Conservation (phyloP, 495 filamentous ascomycete species). For the Penicillium malachiteum region DNA sequence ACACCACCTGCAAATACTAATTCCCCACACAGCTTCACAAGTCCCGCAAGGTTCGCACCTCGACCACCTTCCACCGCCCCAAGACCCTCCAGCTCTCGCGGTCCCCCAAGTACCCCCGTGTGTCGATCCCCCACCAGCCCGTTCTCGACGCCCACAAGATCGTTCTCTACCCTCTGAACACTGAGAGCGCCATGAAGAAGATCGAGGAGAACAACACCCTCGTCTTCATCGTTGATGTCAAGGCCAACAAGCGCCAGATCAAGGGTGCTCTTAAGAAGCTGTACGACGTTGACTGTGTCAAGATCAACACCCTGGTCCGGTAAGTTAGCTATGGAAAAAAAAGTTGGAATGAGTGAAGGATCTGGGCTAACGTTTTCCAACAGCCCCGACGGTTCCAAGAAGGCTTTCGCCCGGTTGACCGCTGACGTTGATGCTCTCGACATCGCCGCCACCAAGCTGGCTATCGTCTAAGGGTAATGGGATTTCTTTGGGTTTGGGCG, state of each 20-base stretch:
- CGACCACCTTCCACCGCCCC: conserved; percentile 95
- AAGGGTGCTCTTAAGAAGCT: conserved; percentile 98
- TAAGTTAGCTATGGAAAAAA: conserved; percentile 27
- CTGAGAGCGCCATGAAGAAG: conserved; percentile 99
- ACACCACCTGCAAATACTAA: not conserved
- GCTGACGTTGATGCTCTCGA: conserved; percentile 97
- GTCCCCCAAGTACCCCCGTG: conserved; percentile 93
- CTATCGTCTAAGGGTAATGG: conserved; percentile 75
- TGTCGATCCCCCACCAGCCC: conserved; percentile 84
- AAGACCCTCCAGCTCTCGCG: conserved; percentile 92
- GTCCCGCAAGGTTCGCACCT: conserved; percentile 84
- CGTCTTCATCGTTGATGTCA: conserved; percentile 97
- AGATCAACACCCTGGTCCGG: conserved; percentile 99
- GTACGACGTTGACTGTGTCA: conserved; percentile 96
- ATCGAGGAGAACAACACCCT: conserved; percentile 99
- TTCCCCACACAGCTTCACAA: conserved; percentile 56
- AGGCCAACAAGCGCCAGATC: conserved; percentile 99
- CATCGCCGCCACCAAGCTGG: conserved; percentile 97
- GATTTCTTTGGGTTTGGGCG: conserved; percentile 44
- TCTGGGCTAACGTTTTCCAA: not conserved
- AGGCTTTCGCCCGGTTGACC: conserved; percentile 94
- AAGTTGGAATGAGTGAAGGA: not conserved
- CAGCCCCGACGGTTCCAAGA: conserved; percentile 96
- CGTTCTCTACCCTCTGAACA: conserved; percentile 86
- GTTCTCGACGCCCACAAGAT: conserved; percentile 92